A percentile compares a stretch with the other conserved stretches of the same genome.
Evolutionary conservation across 1,284 basidiomycete species (phyloP).

Genomic region (Leccinum griseonigrum): DNA sequence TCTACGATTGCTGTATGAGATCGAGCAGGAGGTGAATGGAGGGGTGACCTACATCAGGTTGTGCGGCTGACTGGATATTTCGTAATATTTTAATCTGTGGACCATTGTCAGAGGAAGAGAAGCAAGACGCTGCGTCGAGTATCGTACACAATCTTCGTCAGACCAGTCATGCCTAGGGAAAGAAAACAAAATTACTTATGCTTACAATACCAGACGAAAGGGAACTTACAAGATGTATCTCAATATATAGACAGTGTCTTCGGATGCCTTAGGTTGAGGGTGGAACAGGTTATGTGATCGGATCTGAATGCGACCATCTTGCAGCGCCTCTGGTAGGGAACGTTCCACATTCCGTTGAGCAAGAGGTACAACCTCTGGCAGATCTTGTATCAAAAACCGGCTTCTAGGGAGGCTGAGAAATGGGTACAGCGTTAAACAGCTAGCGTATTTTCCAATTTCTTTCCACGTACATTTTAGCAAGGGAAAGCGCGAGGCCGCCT

Average conservation of each 20-base stretch:
- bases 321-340: constrained; percentile 1
- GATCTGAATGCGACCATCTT: constrained; percentile 9
- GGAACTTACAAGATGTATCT: constrained; percentile 7
- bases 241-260: constrained; percentile 3
- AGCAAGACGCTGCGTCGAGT: neutral
- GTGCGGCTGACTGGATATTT: constrained; percentile 3
- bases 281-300: constrained; percentile 6
- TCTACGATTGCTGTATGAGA: neutral
- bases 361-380: constrained; percentile 8
- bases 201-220: neutral
- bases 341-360: constrained; percentile 3
- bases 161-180: constrained; percentile 7
- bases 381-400: constrained; percentile 8
- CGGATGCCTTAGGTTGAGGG: neutral
- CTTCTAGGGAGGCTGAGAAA: neutral
- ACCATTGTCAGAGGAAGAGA: neutral
- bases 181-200: neutral
- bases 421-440: neutral
- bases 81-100: constrained; percentile 3
- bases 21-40: neutral
- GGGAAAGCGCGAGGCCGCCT: constrained; percentile 10
- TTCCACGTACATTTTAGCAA: constrained; percentile 7
- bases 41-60: neutral
- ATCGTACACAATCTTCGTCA: constrained; percentile 9
- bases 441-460: neutral